These are phyloP conservation scores for Whalleya microplaca DNA, from an alignment of 2,329 filamentous ascomycete species.

Conservation along the genomic window DNA sequence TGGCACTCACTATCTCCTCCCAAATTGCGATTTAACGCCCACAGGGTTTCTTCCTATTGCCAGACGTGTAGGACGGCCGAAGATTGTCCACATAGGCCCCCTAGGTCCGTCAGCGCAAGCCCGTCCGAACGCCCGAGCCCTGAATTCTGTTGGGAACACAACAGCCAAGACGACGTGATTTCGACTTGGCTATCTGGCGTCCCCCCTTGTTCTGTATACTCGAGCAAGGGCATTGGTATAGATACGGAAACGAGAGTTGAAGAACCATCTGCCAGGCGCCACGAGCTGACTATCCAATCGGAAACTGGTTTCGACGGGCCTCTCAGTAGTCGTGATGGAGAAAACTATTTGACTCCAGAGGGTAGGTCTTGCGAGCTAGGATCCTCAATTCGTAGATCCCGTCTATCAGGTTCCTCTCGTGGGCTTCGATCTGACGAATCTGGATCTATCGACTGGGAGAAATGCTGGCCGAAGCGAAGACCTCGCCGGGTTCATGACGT, in stretches of 20 bases:
- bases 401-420: constrained; percentile 15
- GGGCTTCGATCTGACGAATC: constrained; percentile 19
- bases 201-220: not conserved
- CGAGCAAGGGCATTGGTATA: not conserved
- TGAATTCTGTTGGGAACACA: constrained; percentile 12
- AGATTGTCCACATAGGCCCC: constrained; percentile 19
- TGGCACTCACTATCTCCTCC: constrained; percentile 12
- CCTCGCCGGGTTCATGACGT: constrained; percentile 33
- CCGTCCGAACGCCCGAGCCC: constrained; percentile 14
- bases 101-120: constrained; percentile 20
- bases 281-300: constrained; percentile 11
- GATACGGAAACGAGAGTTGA: constrained; percentile 8
- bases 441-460: constrained; percentile 34
- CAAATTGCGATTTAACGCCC: constrained; percentile 12
- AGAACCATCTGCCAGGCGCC: constrained; percentile 5
- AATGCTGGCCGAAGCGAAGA: constrained; percentile 31
- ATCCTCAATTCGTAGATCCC: constrained; percentile 17
- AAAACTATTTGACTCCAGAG: constrained; percentile 17
- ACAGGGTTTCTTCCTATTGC: constrained; percentile 11
- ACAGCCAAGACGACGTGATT: constrained; percentile 14
- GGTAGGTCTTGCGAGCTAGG: constrained; percentile 14
- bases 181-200: constrained; percentile 22
- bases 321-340: constrained; percentile 29
- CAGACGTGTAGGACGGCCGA: constrained; percentile 14
- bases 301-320: constrained; percentile 33